Base-by-base conservation (phyloP, 2,329 filamentous ascomycete genomes). In the Zymoseptoria brevis region DNA sequence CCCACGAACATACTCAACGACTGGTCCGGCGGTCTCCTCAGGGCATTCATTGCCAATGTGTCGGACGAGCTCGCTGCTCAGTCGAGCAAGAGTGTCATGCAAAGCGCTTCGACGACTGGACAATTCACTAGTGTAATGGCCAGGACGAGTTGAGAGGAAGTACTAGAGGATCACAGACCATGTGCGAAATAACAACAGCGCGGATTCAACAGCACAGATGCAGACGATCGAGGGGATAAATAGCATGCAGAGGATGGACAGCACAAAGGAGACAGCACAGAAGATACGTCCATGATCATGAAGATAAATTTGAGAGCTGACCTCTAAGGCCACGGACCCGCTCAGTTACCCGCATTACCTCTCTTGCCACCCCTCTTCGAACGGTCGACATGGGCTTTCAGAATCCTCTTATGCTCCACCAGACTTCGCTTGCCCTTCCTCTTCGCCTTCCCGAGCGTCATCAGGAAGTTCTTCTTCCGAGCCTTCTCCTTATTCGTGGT, bases 401-500 rank as follows among this genome's bases (percentile, higher is more conserved):
- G 75, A 41, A 91, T 84, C 77, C 87, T 90, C 71, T 84, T 84
- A 64, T 90, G 91, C 76, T 96, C 87, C 11, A 89, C 84, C 75
- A 99, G 78, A 83, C 90, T 96, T 71, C 92, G 83, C 86, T 96
- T 96, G 71, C 94, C 88, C 81, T 97, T 99, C 66, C 83, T 84
- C 81, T 94, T 95, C 9, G 94, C 94, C 80, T 99, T 97, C 60
- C 93, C 90, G 61, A 99, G 77, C 48, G 93, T 97, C 94, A 99
- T 99, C 69, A 99, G 74, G 77, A 99, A 96, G 75, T 99, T 99
- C 88, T 99, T 99, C 82, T 90, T 90, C 67, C 93, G 81, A 50
- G 89, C 85, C 84, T 99, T 99, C 80, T 99, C 94, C 78, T 89
- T 89, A 77, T 99, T 99, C 66, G 93, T 97, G 45, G 90, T 92